Evolutionary conservation across 257 asterid species (phyloP).

Genomic region (Forsythia viridissima): DNA sequence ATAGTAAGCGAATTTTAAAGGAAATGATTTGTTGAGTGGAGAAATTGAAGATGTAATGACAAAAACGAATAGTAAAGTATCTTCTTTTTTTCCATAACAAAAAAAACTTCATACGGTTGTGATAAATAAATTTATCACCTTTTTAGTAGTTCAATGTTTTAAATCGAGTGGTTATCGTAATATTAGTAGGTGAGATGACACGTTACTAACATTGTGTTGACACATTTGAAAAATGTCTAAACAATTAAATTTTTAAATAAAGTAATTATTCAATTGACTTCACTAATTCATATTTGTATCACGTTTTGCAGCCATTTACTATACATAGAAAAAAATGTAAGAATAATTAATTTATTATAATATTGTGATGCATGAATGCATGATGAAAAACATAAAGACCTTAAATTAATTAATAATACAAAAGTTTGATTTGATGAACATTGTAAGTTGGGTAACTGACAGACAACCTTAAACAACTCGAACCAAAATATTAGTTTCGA

Average conservation of each 20-base stretch:
- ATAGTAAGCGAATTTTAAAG: no score
- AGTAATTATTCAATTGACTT: constrained; percentile 10
- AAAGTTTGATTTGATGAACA: neutral
- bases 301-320: neutral
- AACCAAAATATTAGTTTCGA: neutral
- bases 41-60: no score
- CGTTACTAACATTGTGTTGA: no score
- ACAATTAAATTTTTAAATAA: constrained; percentile 4
- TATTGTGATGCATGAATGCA: neutral
- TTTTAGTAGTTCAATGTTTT: no score
- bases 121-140: no score
- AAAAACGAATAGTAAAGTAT: no score
- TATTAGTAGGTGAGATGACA: no score
- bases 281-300: neutral
- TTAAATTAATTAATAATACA: neutral
- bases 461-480: constrained; percentile 13
- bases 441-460: neutral
- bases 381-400: neutral
- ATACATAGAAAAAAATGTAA: neutral
- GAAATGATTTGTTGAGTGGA: no score
- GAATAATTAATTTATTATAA: neutral
- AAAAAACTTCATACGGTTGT: no score
- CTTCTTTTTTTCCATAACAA: no score
- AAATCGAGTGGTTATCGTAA: no score
- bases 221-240: no score